Evolutionary conservation across 768 basidiomycete species (phyloP).

Genomic region (Polyporus arcularius): DNA sequence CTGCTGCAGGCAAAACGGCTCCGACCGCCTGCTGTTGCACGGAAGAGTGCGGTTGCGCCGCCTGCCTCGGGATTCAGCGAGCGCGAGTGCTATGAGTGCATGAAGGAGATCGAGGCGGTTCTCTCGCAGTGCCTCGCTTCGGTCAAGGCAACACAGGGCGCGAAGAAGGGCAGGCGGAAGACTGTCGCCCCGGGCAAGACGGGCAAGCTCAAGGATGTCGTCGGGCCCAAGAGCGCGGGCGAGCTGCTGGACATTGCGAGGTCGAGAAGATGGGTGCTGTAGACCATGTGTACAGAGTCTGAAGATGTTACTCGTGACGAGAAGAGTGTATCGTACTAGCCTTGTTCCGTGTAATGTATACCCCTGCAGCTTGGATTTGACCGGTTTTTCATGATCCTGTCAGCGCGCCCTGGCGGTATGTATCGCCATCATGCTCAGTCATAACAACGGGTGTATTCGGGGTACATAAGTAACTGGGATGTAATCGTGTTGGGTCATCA

Average conservation of each 20-base stretch:
- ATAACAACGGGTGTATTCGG: background rate
- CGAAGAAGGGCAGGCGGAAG: conserved; percentile 42
- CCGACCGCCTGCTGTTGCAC: conserved; percentile 48
- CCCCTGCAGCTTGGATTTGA: background rate
- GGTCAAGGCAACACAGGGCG: conserved; percentile 32
- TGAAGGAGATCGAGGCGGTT: conserved; percentile 65
- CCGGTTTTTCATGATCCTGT: too few species aligned
- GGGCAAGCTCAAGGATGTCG: background rate
- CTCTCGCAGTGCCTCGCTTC: conserved; percentile 49
- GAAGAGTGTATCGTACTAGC: background rate
- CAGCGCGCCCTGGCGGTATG: too few species aligned
- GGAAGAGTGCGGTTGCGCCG: conserved; percentile 36
- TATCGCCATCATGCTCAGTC: background rate
- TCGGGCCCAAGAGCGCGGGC: conserved; percentile 42
- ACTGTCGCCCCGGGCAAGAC: conserved; percentile 27
- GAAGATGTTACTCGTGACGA: too few species aligned
- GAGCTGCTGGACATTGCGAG: conserved; percentile 65
- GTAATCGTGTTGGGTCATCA: background rate
- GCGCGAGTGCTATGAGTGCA: conserved; percentile 66
- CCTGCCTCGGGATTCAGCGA: conserved; percentile 51
- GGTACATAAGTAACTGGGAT: background rate
- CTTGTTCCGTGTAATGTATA: background rate
- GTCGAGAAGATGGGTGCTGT: conserved; percentile 61
- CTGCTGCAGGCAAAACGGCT: conserved; percentile 71
- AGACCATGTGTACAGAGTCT: background rate